phyloP scores from a whole-genome alignment of 768 basidiomycete genomes.

The Royoungia palumana region DNA sequence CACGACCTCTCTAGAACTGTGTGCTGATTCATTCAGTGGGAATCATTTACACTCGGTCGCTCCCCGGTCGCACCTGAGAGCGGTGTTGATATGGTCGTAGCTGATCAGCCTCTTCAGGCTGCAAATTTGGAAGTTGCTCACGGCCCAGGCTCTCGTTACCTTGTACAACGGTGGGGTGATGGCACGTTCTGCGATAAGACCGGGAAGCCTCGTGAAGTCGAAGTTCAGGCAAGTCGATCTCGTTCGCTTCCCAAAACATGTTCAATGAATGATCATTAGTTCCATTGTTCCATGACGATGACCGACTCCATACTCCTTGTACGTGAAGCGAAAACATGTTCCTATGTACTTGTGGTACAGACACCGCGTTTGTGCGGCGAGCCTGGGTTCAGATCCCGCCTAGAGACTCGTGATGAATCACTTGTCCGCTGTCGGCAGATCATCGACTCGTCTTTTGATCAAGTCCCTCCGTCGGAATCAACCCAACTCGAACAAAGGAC shows the following conservation, averaged over 20 bases:
- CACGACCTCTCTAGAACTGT: conserved; percentile 21
- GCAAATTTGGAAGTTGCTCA: conserved; percentile 75
- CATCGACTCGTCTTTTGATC: conserved; percentile 33
- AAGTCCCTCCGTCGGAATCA: conserved; percentile 22
- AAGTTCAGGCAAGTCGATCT: conserved; percentile 75
- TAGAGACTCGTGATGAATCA: conserved; percentile 62
- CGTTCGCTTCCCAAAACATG: conserved; percentile 1
- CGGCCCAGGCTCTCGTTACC: conserved; percentile 80
- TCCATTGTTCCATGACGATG: conserved; percentile 95
- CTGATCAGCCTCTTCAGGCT: conserved; percentile 60
- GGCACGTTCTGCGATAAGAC: conserved; percentile 95
- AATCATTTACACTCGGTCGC: conserved; percentile 73
- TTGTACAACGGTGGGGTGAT: conserved; percentile 88
- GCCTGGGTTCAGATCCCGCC: conserved; percentile 83
- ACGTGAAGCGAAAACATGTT: conserved; percentile 91
- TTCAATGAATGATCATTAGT: conserved; percentile 43
- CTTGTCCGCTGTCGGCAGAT: conserved; percentile 79
- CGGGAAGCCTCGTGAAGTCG: conserved; percentile 79
- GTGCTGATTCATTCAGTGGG: conserved; percentile 49
- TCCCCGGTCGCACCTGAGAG: conserved; percentile 59
- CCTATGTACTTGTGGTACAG: conserved; percentile 91
- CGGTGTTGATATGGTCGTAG: conserved; percentile 61
- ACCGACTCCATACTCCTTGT: conserved; percentile 87
- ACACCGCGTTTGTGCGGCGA: conserved; percentile 92
- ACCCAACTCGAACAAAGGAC: conserved; percentile 31